These are phyloP conservation scores for Jamesozyma lodderae DNA, from an alignment of 805 yeast species.

Conservation along the genomic window DNA sequence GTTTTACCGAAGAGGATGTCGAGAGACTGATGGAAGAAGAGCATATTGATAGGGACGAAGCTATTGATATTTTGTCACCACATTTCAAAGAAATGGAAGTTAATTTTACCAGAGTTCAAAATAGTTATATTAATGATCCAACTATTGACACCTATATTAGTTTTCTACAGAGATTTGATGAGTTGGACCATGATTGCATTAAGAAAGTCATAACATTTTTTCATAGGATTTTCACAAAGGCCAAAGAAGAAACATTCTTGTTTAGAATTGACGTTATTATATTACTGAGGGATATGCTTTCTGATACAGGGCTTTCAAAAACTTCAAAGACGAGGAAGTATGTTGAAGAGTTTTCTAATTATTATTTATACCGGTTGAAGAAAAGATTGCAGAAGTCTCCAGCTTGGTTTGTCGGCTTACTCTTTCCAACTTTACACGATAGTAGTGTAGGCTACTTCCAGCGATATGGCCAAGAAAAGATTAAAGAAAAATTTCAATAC, in stretches of 20 bases:
- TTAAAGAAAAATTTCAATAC: background rate
- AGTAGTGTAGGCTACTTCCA: conserved; percentile 40
- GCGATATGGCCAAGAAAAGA: conserved; percentile 32
- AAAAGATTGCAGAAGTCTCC: conserved; percentile 43
- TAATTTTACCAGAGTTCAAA: conserved; percentile 18
- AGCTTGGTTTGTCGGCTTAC: conserved; percentile 49
- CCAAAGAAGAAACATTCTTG: conserved; percentile 48
- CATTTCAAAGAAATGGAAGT: conserved; percentile 10
- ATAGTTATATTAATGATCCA: conserved; percentile 34
- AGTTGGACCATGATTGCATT: conserved; percentile 50
- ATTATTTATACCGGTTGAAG: conserved; percentile 53
- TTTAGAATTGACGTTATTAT: conserved; percentile 69
- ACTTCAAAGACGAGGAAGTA: conserved; percentile 43
- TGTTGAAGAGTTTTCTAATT: conserved; percentile 53
- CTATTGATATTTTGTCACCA: conserved; percentile 22
- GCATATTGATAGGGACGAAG: conserved; percentile 26
- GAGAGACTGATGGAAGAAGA: conserved; percentile 31
- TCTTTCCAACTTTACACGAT: conserved; percentile 52
- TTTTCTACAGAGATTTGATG: conserved; percentile 51
- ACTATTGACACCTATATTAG: conserved; percentile 59
- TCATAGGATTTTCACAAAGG: conserved; percentile 57
- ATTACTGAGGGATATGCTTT: conserved; percentile 43
- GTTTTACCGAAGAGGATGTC: conserved; percentile 26
- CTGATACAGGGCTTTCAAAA: conserved; percentile 41
- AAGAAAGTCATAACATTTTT: conserved; percentile 60